Evolutionary conservation across 139 green algal genomes (phyloP).

Genomic region (Coccomyxa sp.): DNA sequence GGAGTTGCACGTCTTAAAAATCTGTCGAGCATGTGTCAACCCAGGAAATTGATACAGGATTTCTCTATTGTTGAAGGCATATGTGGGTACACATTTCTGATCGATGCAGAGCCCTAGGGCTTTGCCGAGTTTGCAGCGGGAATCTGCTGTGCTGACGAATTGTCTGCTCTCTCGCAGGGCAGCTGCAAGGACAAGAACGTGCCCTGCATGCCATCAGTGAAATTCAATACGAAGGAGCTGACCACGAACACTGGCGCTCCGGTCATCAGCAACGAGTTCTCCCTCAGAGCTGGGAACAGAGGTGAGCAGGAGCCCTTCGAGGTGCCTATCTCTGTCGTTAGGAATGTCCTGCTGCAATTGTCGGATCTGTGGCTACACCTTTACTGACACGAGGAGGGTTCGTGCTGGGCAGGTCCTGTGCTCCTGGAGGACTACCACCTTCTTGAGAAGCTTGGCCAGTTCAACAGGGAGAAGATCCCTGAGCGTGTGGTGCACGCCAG

Average conservation of each 20-base stretch:
- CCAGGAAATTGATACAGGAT: too few species aligned
- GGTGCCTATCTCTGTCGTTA: background rate
- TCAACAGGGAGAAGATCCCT: slow-evolving; percentile 22
- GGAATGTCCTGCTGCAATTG: background rate
- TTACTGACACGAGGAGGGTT: background rate
- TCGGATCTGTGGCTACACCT: background rate
- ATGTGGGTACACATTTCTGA: too few species aligned
- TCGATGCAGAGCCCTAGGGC: too few species aligned
- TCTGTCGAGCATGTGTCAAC: too few species aligned
- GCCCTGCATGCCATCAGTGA: background rate
- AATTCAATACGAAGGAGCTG: background rate
- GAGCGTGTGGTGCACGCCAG: slow-evolving; percentile 37
- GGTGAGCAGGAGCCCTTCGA: background rate
- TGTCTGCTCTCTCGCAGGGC: too few species aligned
- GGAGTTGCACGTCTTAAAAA: too few species aligned
- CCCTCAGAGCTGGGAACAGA: background rate
- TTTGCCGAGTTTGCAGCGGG: too few species aligned
- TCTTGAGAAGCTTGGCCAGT: slow-evolving; percentile 33
- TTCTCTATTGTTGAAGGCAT: too few species aligned
- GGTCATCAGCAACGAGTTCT: slow-evolving; percentile 11
- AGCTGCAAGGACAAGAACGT: background rate
- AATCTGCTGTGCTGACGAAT: too few species aligned
- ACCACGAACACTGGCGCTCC: slow-evolving; percentile 14
- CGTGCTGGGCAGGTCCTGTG: slow-evolving; percentile 20
- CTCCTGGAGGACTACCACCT: slow-evolving; percentile 45